phyloP scores from a whole-genome alignment of 2,329 filamentous ascomycete genomes.

The Microcera coccophila region DNA sequence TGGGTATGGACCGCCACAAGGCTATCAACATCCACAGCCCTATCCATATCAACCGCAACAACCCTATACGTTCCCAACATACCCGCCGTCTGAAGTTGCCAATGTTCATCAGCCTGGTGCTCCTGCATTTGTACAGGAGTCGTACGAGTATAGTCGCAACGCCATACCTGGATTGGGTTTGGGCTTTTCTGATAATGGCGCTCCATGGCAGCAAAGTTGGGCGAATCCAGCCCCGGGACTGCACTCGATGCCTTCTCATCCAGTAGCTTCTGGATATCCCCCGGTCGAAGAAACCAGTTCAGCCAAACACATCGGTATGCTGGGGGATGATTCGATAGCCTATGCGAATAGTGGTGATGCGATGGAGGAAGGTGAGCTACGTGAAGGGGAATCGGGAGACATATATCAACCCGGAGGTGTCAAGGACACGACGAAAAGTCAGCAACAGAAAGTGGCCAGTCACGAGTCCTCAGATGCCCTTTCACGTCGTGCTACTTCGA shows the following conservation, averaged over 20 bases:
- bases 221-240: conserved; percentile 5
- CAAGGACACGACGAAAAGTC: conserved; percentile 3
- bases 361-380: conserved; percentile 72
- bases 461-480: no score
- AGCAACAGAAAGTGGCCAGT: no score
- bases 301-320: conserved; percentile 1
- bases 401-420: conserved; percentile 44
- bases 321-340: background rate
- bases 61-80: conserved; percentile 9
- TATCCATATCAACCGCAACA: conserved; percentile 17
- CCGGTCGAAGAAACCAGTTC: background rate
- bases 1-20: conserved; percentile 22
- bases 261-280: background rate
- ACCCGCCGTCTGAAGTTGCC: conserved; percentile 8
- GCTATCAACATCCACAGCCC: conserved; percentile 20
- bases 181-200: conserved; percentile 19
- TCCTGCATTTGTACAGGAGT: conserved; percentile 10
- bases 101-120: conserved; percentile 6
- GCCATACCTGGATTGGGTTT: conserved; percentile 35
- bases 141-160: conserved; percentile 26
- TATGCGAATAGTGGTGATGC: conserved; percentile 8
- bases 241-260: conserved; percentile 1
- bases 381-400: conserved; percentile 62
- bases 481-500: no score
- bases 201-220: conserved; percentile 16